Evolutionary conservation across 2,329 filamentous ascomycete species (phyloP).

Genomic region (Clarireedia paspali): DNA sequence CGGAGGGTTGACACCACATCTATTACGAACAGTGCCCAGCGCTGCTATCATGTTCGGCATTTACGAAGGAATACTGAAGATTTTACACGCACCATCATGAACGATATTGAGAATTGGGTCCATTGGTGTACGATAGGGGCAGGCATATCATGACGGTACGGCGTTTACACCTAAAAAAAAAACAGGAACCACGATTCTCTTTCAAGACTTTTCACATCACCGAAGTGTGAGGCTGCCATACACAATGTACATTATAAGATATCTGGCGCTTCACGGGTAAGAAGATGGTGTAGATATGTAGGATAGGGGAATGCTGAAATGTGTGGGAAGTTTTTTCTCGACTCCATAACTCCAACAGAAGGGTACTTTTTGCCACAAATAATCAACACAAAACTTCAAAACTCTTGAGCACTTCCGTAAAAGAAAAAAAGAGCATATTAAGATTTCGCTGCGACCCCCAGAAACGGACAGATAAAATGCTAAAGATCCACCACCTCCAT

Average conservation of each 20-base stretch:
- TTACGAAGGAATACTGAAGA: constrained; percentile 39
- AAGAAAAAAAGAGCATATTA: neutral
- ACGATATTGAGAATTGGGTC: neutral
- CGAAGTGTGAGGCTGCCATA: neutral
- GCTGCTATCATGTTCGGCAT: constrained; percentile 97
- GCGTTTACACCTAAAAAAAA: constrained; percentile 17
- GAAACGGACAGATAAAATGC: neutral
- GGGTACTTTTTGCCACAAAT: neutral
- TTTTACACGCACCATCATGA: constrained; percentile 27
- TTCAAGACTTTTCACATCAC: constrained; percentile 1
- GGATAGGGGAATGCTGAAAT: neutral
- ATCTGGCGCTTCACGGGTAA: constrained; percentile 1
- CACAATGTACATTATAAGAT: constrained; percentile 6
- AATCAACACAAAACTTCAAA: neutral
- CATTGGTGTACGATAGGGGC: constrained; percentile 3
- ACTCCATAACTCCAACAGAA: too few relatives aligned
- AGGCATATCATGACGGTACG: constrained; percentile 14
- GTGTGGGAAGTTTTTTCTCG: too few relatives aligned
- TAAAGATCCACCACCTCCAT: too few relatives aligned
- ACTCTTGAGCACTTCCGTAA: neutral
- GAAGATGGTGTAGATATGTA: neutral
- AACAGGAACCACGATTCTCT: neutral
- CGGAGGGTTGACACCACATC: constrained; percentile 83
- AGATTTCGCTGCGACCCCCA: constrained; percentile 5
- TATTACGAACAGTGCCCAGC: constrained; percentile 83